Evolutionary conservation across 345 rosid genomes (phyloP), one percentile per base, ranked within the genome.

Genomic region (Citrus sp.): DNA sequence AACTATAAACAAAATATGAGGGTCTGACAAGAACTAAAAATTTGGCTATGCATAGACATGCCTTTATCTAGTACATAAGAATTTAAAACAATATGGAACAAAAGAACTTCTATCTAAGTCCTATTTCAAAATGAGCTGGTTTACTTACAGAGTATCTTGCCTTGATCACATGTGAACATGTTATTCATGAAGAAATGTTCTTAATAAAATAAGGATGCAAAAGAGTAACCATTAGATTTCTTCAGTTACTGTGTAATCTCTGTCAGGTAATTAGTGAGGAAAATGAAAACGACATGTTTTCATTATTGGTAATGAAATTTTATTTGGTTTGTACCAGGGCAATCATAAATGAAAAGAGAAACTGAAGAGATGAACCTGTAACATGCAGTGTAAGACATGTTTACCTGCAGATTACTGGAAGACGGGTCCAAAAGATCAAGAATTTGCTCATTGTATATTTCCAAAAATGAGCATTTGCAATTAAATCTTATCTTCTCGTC

Each of bases 381-480:
- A 38, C 21, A 69, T 35, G 30, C 56, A 32, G 64, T 18, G 37
- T 9, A 27, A 71, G 46, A 58, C 9, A 80, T 73, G 37, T 70
- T 34, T 77, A 95, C 99, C 97, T 94, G 99, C 78, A 97, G 85
- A 79, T 97, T 94, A 74, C 21, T 84, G 55, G 94, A 86, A 69
- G 98, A 90, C 34, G 99, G 94, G 70, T 97, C 98, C 89, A 97
- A 81, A 73, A 97, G 97, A 84, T 97, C 98, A 83, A 94, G 91
- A 81, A 97, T 97, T 77, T 94, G 99, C 80, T 97, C 99, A 40
- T 97, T 97, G 85, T 97, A 97, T 68, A 97, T 97, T 84, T 97
- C 99, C 87, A 94, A 75, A 87, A 97, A 97, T 4, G 99, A 97
- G 90, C 99, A 97, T 84, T 85, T 92, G 77, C 99, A 94, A 32